Evolutionary conservation across 148 eudicot species (phyloP), one percentile per base, ranked within the genome.

Genomic region (Chenopodium quinoa): DNA sequence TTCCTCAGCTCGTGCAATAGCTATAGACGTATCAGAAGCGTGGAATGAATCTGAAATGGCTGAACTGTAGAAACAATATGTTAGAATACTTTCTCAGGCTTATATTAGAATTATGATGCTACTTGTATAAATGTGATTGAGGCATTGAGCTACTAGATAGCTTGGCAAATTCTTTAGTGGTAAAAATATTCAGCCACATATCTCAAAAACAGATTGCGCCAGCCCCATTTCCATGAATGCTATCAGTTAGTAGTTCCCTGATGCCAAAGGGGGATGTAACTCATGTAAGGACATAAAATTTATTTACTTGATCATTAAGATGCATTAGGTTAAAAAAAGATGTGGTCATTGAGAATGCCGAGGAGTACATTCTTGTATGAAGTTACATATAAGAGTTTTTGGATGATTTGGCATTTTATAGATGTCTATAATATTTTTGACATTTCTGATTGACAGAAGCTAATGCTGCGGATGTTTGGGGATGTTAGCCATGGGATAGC

Each of bases 401-500:
- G 40, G 46, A 40, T 69, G 37, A 37, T 79, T 34, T 74, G 64
- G 52, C 63, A 48, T 37, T 60, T 79, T 16, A 52, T 34, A 20
- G 68, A 9, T 78, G 7, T 50, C 75, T 69, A 50, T 23, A 31
- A 65, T 66, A 60, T 47, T 60, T 64, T 73, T 73, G 73, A 73
- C 48, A 14, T 12, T 78, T 80, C 81, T 84, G 81, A n/a, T 81
- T 77, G 77, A 69, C 98, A 93, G 95, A 92, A 93, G 69, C 82
- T 94, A 50, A 68, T 94, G 87, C 87, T 82, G 82, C 86, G 84
- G 83, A 79, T 91, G 84, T 79, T 90, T 67, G 89, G 82, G 54
- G 81, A 89, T 75, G 71, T 80, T 56, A 69, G 63, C 75, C 70
- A 80, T 70, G 83, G 63, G 71, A 83, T 85, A 74, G 84, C 75